Evolutionary conservation across 2,329 filamentous ascomycete genomes (phyloP).

Genomic region (Ceratocystis smalleyi): DNA sequence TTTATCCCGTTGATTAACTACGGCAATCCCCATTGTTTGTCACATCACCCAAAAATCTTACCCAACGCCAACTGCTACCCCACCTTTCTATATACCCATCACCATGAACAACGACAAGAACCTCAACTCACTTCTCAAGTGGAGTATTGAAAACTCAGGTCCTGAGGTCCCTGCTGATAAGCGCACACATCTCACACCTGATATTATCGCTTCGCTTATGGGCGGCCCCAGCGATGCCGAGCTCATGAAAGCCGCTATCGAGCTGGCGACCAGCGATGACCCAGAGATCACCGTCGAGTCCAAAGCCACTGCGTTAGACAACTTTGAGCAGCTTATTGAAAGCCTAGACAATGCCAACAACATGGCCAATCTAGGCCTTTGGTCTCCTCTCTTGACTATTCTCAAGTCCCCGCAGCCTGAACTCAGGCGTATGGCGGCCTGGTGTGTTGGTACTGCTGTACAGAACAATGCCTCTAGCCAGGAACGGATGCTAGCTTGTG

Average conservation of each 20-base stretch:
- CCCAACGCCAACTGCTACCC: conserved; percentile 8
- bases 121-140: conserved; percentile 66
- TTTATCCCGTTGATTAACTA: neutral
- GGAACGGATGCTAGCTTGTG: conserved; percentile 47
- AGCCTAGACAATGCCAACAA: conserved; percentile 95
- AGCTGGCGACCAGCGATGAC: conserved; percentile 48
- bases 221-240: conserved; percentile 84
- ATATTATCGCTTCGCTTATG: conserved; percentile 57
- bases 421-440: conserved; percentile 73
- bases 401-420: conserved; percentile 54
- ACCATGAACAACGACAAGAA: conserved; percentile 29
- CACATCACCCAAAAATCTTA: neutral
- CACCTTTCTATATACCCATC: conserved; percentile 5
- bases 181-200: conserved; percentile 42
- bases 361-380: conserved; percentile 61
- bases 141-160: conserved; percentile 44
- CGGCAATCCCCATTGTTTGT: neutral
- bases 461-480: conserved; percentile 87
- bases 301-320: conserved; percentile 77
- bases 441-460: conserved; percentile 85
- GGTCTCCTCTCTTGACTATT: conserved; percentile 61
- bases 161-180: conserved; percentile 23
- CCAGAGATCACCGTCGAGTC: conserved; percentile 53
- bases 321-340: conserved; percentile 86
- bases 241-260: conserved; percentile 75